Conservation (phyloP, 2,329 filamentous ascomycete species). For the Sporothrix brunneoviolacea region DNA sequence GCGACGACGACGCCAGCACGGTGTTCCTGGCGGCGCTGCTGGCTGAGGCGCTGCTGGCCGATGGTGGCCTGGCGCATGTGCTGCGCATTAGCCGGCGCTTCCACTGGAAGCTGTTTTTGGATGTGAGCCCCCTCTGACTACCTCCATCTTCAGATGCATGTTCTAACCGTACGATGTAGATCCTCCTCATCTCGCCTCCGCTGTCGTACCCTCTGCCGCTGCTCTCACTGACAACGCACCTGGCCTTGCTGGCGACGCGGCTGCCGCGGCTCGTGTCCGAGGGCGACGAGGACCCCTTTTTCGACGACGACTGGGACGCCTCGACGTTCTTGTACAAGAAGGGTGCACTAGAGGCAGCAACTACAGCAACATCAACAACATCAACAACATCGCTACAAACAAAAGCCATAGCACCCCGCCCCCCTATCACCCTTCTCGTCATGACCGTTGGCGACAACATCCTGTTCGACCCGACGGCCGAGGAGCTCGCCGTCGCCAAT, state of each 20-base stretch:
- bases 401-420: conserved; percentile 35
- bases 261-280: conserved; percentile 82
- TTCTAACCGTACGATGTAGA: conserved; percentile 42
- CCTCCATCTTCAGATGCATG: background rate
- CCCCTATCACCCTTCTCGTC: conserved; percentile 85
- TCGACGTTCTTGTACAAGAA: conserved; percentile 69
- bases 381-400: conserved; percentile 19
- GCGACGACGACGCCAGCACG: conserved; percentile 86
- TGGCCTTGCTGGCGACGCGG: conserved; percentile 82
- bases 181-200: conserved; percentile 86
- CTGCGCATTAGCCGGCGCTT: conserved; percentile 85
- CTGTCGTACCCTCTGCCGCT: conserved; percentile 89
- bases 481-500: conserved; percentile 91
- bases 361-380: background rate
- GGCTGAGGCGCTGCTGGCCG: conserved; percentile 73
- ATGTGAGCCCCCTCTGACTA: conserved; percentile 47
- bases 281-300: conserved; percentile 90
- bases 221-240: conserved; percentile 85
- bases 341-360: background rate
- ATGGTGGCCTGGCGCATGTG: conserved; percentile 60
- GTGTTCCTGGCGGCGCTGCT: conserved; percentile 86
- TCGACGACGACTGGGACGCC: conserved; percentile 95
- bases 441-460: conserved; percentile 80
- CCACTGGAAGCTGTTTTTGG: conserved; percentile 94
- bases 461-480: conserved; percentile 85